phyloP scores from a whole-genome alignment of 1,284 basidiomycete genomes.

The Sporisorium iseilematis-ciliati region DNA sequence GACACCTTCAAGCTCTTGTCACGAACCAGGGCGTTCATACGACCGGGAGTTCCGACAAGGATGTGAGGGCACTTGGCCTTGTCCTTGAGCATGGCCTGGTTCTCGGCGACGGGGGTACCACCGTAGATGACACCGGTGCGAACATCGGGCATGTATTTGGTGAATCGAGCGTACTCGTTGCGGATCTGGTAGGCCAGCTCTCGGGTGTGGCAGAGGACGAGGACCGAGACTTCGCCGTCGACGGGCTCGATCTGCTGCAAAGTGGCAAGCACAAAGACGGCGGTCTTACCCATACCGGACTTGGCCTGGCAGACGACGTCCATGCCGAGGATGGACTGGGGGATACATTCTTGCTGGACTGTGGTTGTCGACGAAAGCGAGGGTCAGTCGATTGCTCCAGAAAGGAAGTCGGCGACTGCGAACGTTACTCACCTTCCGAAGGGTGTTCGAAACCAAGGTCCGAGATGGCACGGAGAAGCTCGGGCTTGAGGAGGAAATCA shows the following conservation, averaged over 20 bases:
- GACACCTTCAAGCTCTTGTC: slow-evolving; percentile 67
- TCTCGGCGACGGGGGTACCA: slow-evolving; percentile 93
- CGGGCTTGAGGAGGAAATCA: slow-evolving; percentile 96
- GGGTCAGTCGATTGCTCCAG: not conserved
- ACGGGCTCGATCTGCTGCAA: slow-evolving; percentile 99
- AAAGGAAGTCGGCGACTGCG: not conserved
- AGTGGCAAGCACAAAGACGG: slow-evolving; percentile 97
- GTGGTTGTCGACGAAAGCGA: slow-evolving; percentile 15
- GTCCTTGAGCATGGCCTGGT: slow-evolving; percentile 92
- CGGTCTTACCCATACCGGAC: slow-evolving; percentile 99
- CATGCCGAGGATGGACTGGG: slow-evolving; percentile 99
- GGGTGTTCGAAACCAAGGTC: slow-evolving; percentile 99
- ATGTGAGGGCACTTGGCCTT: slow-evolving; percentile 99
- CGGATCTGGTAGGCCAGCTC: slow-evolving; percentile 99
- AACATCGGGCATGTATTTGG: slow-evolving; percentile 99
- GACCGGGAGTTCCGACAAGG: slow-evolving; percentile 95
- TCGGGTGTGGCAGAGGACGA: slow-evolving; percentile 98
- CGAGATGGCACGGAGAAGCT: slow-evolving; percentile 95
- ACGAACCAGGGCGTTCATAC: slow-evolving; percentile 68
- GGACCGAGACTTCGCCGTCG: slow-evolving; percentile 95
- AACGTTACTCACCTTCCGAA: slow-evolving; percentile 84
- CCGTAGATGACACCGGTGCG: slow-evolving; percentile 98
- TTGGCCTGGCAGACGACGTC: slow-evolving; percentile 99
- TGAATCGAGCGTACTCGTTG: slow-evolving; percentile 99
- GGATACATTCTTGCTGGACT: slow-evolving; percentile 99